Conservation (phyloP, 148 eudicot genomes). For the Heliosperma pusillum region DNA sequence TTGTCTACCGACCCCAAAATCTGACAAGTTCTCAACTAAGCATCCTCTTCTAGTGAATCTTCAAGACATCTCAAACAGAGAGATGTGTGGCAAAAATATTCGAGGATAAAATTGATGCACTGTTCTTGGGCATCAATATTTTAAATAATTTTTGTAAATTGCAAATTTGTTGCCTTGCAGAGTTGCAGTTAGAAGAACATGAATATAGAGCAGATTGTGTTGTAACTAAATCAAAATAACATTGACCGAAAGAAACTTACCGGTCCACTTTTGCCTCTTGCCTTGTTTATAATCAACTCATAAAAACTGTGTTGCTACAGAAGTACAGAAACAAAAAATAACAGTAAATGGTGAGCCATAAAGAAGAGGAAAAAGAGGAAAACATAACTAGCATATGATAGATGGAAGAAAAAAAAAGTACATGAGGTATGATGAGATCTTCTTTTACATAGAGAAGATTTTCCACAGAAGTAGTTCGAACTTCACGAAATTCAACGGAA, state of each 20-base stretch:
- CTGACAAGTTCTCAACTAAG: neutral
- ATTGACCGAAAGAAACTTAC: slow-evolving; percentile 38
- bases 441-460: slow-evolving; percentile 96
- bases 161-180: neutral
- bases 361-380: neutral
- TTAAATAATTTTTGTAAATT: neutral
- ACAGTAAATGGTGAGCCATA: slow-evolving; percentile 6
- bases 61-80: neutral
- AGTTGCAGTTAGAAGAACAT: neutral
- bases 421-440: slow-evolving; percentile 98
- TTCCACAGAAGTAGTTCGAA: slow-evolving; percentile 93
- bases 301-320: slow-evolving; percentile 96
- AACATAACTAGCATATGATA: neutral
- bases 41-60: neutral
- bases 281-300: slow-evolving; percentile 95
- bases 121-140: neutral
- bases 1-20: neutral
- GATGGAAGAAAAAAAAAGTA: slow-evolving; percentile 32
- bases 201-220: neutral
- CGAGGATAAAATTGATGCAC: too few relatives aligned
- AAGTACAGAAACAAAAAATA: neutral
- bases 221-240: neutral
- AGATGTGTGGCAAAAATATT: neutral
- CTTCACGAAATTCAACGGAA: slow-evolving; percentile 95
- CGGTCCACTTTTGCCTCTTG: slow-evolving; percentile 99